Conservation (phyloP, 2,329 filamentous ascomycete genomes). For the Xylaria multiplex region DNA sequence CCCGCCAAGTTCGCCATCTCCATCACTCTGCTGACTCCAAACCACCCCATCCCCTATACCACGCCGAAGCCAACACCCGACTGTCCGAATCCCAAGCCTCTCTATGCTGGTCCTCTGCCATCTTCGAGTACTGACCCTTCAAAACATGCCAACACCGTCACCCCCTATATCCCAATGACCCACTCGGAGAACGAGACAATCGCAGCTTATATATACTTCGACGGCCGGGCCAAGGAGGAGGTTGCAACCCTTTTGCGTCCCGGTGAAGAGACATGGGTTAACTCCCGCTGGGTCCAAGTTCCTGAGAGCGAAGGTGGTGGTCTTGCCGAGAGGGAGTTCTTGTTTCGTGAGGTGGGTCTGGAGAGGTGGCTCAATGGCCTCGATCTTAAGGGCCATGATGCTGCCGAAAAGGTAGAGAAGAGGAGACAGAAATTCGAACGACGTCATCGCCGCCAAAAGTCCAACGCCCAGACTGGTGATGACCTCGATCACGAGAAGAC, state of each 20-base stretch:
- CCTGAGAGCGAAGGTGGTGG: slow-evolving; percentile 91
- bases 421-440: slow-evolving; percentile 82
- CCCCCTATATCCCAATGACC: slow-evolving; percentile 91
- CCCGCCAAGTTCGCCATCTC: slow-evolving; percentile 98
- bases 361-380: slow-evolving; percentile 97
- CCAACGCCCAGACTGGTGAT: slow-evolving; percentile 51
- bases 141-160: slow-evolving; percentile 67
- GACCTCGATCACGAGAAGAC: slow-evolving; percentile 53
- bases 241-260: slow-evolving; percentile 91
- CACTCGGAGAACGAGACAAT: slow-evolving; percentile 96
- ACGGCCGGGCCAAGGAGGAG: slow-evolving; percentile 93
- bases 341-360: slow-evolving; percentile 95
- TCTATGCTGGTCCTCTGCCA: slow-evolving; percentile 79
- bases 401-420: slow-evolving; percentile 88
- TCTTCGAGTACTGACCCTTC: slow-evolving; percentile 60
- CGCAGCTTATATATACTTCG: slow-evolving; percentile 98
- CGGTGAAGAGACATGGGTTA: slow-evolving; percentile 99
- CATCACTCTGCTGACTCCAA: slow-evolving; percentile 91
- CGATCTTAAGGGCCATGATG: slow-evolving; percentile 92
- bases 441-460: slow-evolving; percentile 72
- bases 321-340: slow-evolving; percentile 92
- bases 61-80: slow-evolving; percentile 80
- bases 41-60: slow-evolving; percentile 90
- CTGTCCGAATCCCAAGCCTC: slow-evolving; percentile 82
- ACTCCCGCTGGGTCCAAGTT: slow-evolving; percentile 96